Conservation (phyloP, 495 filamentous ascomycete species). For the Aspergillus leporis region DNA sequence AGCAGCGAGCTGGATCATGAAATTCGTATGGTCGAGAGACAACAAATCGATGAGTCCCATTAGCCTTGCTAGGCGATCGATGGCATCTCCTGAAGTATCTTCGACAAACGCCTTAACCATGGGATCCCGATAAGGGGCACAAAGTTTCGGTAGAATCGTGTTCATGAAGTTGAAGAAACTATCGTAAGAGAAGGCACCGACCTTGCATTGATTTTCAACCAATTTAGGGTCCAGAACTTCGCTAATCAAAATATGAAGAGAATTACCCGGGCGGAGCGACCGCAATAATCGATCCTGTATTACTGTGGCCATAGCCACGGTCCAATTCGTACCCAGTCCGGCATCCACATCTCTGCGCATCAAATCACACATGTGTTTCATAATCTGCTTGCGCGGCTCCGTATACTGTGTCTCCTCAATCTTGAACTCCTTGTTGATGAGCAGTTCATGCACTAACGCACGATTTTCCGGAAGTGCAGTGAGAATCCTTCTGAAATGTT, state of each 20-base stretch:
- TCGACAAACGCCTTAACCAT: conserved; percentile 78
- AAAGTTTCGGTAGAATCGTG: conserved; percentile 85
- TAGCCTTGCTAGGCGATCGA: conserved; percentile 78
- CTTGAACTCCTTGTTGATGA: conserved; percentile 82
- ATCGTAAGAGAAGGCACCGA: conserved; percentile 88
- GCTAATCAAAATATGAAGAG: conserved; percentile 79
- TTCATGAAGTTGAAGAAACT: conserved; percentile 91
- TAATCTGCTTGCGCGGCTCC: conserved; percentile 51
- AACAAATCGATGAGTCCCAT: conserved; percentile 87
- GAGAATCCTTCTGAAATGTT: conserved; percentile 53
- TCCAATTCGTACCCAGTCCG: conserved; percentile 71
- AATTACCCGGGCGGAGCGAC: conserved; percentile 75
- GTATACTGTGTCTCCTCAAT: conserved; percentile 55
- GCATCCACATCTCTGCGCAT: conserved; percentile 75
- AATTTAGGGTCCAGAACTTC: conserved; percentile 81
- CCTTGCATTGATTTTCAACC: conserved; percentile 71
- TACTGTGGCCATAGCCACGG: conserved; percentile 80
- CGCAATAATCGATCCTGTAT: conserved; percentile 81
- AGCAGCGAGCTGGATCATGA: conserved; percentile 77
- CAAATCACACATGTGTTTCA: conserved; percentile 67
- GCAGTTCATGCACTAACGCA: conserved; percentile 83
- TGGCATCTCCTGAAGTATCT: conserved; percentile 74
- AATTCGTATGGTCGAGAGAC: conserved; percentile 95
- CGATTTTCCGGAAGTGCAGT: conserved; percentile 81
- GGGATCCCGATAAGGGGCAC: conserved; percentile 85